Base-by-base conservation (phyloP, 2,329 filamentous ascomycete species). In the Sphaerostilbella broomeana region DNA sequence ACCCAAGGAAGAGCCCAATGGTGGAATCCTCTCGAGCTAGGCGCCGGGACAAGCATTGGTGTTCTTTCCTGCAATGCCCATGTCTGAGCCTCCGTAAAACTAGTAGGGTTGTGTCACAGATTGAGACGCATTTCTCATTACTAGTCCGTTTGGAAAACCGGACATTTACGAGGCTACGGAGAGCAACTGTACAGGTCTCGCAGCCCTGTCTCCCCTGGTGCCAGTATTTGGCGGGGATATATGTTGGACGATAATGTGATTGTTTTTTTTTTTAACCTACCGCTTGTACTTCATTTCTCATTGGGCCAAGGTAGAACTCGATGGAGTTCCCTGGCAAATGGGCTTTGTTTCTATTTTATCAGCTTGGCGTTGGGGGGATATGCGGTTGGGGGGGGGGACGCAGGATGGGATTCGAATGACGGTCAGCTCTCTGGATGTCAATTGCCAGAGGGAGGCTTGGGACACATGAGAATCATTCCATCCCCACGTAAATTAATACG, bases 1-100 rank as follows among this genome's bases (percentile, higher is more conserved):
- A 38, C 61, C 61, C 25, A 63, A 61, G 47, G 61, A 64, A 36
- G 61, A 64, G 47, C 45, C 55, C 20, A 49, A 42, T 32, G 30
- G 45, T 35, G 41, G 49, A 32, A 44, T 53, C 29, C 33, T 48
- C 27, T 53, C 57, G 35, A 57, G 49, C 47, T 61, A 59, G 56
- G 48, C 47, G 37, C 41, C 39, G 30, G 25, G 24, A 34, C 47
- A 44, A 26, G 43, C 44, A 38, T 37, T 44, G 46, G 47, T 42
- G 37, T 42, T 42, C 13, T 47, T 42, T 22, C 20, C 42, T 43
- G 22, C 38, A 40, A 16, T 34, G 10, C 28, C 32, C 36, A 27
- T 35, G 26, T 39, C 31, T n/a, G n/a, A 10, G 16, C 20, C 19
- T 38, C 19, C 18, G 26, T 19, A 26, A 35, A 31, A 24, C 40